Percentiles rank a stretch among this genome's conserved stretches.
phyloP scores from a whole-genome alignment of 306 rosid species.

The Corylus heterophylla region DNA sequence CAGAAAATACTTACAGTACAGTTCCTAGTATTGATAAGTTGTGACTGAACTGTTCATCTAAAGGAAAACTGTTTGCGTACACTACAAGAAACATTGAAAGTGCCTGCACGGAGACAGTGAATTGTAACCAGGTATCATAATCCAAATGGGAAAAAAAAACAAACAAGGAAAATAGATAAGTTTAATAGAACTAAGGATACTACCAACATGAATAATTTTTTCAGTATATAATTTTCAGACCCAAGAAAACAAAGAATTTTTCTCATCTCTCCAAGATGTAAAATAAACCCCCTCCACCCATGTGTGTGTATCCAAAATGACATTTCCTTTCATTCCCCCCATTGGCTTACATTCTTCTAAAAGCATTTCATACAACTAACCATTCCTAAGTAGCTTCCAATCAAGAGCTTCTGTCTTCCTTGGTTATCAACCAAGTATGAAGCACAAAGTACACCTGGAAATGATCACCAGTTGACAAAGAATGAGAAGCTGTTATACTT shows the following conservation, averaged over 20 bases:
- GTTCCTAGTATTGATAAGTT: constrained; percentile 81
- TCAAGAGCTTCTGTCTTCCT: constrained; percentile 79
- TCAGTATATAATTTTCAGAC: not conserved
- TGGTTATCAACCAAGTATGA: constrained; percentile 74
- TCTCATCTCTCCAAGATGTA: not conserved
- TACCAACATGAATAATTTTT: constrained; percentile 5
- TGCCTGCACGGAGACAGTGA: constrained; percentile 51
- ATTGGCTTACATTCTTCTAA: constrained; percentile 11
- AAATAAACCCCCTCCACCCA: not conserved
- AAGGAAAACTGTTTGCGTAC: constrained; percentile 52
- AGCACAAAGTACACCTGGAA: constrained; percentile 73
- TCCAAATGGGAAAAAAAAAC: not conserved
- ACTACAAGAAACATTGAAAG: constrained; percentile 73
- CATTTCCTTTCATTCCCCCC: not conserved
- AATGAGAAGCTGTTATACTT: constrained; percentile 28
- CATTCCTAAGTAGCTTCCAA: constrained; percentile 93
- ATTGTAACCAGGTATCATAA: not conserved
- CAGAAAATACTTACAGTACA: constrained; percentile 56
- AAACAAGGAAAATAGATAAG: constrained; percentile 11
- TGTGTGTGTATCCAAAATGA: not conserved
- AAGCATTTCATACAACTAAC: constrained; percentile 43
- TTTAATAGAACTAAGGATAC: not conserved
- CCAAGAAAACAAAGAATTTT: not conserved
- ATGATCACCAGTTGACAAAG: constrained; percentile 28
- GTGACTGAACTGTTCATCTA: constrained; percentile 59